Evolutionary conservation across 1,284 basidiomycete genomes (phyloP).

Genomic region (Schizopora paradoxa): DNA sequence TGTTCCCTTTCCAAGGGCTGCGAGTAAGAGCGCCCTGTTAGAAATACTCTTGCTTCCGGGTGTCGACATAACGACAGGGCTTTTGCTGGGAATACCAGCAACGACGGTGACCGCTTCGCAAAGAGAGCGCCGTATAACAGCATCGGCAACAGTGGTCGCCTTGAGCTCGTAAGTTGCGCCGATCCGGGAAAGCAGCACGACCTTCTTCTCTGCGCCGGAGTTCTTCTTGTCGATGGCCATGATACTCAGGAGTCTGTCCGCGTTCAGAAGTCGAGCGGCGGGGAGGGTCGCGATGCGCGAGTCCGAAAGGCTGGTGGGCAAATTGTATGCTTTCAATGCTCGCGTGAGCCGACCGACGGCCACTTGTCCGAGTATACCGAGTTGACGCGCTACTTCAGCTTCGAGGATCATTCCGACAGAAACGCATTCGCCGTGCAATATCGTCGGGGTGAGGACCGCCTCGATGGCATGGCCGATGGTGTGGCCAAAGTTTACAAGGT

Average conservation of each 20-base stretch:
- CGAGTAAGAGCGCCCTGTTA: slow-evolving; percentile 91
- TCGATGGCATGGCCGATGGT: slow-evolving; percentile 96
- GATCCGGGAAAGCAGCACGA: slow-evolving; percentile 88
- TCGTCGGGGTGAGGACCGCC: slow-evolving; percentile 84
- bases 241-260: slow-evolving; percentile 85
- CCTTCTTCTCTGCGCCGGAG: slow-evolving; percentile 84
- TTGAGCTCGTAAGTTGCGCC: slow-evolving; percentile 91
- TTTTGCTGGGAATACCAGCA: slow-evolving; percentile 58
- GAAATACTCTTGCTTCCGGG: slow-evolving; percentile 98
- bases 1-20: slow-evolving; percentile 85
- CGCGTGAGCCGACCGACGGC: slow-evolving; percentile 83
- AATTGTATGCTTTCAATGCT: slow-evolving; percentile 81
- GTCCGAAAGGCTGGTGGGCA: slow-evolving; percentile 78
- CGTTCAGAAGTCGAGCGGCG: slow-evolving; percentile 66
- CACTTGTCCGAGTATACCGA: slow-evolving; percentile 83
- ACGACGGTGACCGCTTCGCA: slow-evolving; percentile 73
- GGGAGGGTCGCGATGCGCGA: slow-evolving; percentile 70
- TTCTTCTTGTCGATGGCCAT: slow-evolving; percentile 99
- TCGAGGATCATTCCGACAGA: slow-evolving; percentile 92
- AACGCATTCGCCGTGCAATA: slow-evolving; percentile 93
- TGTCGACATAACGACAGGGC: slow-evolving; percentile 81
- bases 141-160: slow-evolving; percentile 82
- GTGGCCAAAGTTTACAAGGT: slow-evolving; percentile 97
- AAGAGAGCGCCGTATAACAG: slow-evolving; percentile 75
- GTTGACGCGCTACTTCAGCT: slow-evolving; percentile 84